Base-by-base conservation (phyloP, 1,284 basidiomycete species). In the Ceratobasidium sp. region DNA sequence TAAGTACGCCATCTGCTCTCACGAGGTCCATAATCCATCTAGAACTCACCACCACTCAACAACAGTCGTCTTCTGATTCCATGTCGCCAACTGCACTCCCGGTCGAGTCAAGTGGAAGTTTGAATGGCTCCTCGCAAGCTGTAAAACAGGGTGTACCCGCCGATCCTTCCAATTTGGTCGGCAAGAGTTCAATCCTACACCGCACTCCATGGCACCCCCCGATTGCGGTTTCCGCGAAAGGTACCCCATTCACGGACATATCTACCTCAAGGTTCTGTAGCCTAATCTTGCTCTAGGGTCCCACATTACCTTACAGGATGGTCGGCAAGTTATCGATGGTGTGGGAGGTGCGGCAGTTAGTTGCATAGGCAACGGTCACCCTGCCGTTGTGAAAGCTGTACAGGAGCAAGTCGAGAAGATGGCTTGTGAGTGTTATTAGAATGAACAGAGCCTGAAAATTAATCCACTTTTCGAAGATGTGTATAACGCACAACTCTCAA, bases 261-360 rank as follows among this genome's bases (percentile, higher is more conserved):
- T 21, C 23, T 1, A 21, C 23, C 23, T 23, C 23, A 8, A 39
- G 21, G 25, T 21, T 52, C 7, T 46, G 27, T 7, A 2, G 39
- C 16, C 21, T 23, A 4, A 30, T 21, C 2, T 33, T 56, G 21
- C 1, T 27, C 25, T 25, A 70, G 64, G 69, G 9, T 50, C 59
- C 9, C 53, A 70, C 11, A 67, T 69, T 2, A 62, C 42, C 33
- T 49, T 50, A 13, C 84, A 88, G 74, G 84, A 87, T 76, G 91
- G 90, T 0, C 80, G 79, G 60, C 81, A 77, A 62, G 73, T 92
- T 39, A 81, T 92, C 71, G 91, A 93, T 78, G 88, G 82, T 13
- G 84, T 89, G 54, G 93, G 91, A 49, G 93, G 93, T 36, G 91
- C 92, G 3, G 91, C 93, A 8, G 92, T 95, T 42, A 79, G 86